Evolutionary conservation across 129 eudicot genomes (phyloP).

Genomic region (Artemisia tridentata): DNA sequence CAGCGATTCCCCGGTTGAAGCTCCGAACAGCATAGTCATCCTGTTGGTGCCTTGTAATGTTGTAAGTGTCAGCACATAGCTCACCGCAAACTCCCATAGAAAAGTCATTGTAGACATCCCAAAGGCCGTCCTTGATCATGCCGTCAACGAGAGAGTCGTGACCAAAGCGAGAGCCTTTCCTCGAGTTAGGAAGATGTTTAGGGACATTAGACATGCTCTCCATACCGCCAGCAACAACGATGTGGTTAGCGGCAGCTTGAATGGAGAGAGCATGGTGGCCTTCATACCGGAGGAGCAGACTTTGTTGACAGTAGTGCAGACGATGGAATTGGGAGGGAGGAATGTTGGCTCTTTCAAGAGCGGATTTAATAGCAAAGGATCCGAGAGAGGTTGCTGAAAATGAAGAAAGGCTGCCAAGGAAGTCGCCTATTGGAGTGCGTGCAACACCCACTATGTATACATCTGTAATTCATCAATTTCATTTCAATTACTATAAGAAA

Average conservation of each 20-base stretch:
- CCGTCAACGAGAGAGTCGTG: slow-evolving; percentile 88
- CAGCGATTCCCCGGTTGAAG: slow-evolving; percentile 76
- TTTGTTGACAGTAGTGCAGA: slow-evolving; percentile 90
- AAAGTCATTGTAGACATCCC: slow-evolving; percentile 97
- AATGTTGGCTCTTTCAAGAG: slow-evolving; percentile 73
- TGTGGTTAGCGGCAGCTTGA: slow-evolving; percentile 67
- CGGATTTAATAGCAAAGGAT: slow-evolving; percentile 22
- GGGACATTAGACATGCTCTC: slow-evolving; percentile 99
- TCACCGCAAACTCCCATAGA: slow-evolving; percentile 98
- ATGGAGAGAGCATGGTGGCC: slow-evolving; percentile 89
- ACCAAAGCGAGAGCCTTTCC: slow-evolving; percentile 89
- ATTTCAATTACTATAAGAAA: too few relatives aligned
- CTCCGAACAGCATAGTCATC: slow-evolving; percentile 90
- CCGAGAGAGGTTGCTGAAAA: slow-evolving; percentile 4
- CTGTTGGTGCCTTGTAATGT: slow-evolving; percentile 73
- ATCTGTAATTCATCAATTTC: neutral
- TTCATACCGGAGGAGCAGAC: slow-evolving; percentile 95
- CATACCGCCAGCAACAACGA: slow-evolving; percentile 97
- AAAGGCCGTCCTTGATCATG: slow-evolving; percentile 93
- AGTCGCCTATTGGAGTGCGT: slow-evolving; percentile 3
- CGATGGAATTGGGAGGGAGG: slow-evolving; percentile 69
- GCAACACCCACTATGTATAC: slow-evolving; percentile 10
- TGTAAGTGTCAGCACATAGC: slow-evolving; percentile 65
- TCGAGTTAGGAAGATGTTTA: slow-evolving; percentile 65
- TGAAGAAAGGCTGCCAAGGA: too few relatives aligned